Percentiles rank a stretch among this genome's conserved stretches.
These are phyloP conservation scores for Lunularia cruciata DNA, from an alignment of 225 moss, liverwort and hornwort genomes.

Conservation along the genomic window DNA sequence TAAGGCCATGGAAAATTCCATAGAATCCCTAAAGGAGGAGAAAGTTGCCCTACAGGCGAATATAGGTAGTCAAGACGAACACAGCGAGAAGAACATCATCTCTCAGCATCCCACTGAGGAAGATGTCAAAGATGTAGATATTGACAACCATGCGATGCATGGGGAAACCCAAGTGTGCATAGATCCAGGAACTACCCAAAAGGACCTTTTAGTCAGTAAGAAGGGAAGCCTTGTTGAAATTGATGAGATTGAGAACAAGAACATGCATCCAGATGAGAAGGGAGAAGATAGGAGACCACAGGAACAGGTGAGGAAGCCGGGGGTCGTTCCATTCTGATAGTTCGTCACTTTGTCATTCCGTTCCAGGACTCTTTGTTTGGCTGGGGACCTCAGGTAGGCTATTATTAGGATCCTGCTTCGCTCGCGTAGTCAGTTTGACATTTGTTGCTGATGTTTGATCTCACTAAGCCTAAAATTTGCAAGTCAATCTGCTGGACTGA, in stretches of 20 bases:
- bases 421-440: background rate
- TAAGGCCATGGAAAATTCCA: slow-evolving; percentile 24
- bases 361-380: slow-evolving; percentile 19
- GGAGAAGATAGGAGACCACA: slow-evolving; percentile 36
- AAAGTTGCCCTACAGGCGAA: slow-evolving; percentile 30
- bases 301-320: slow-evolving; percentile 41
- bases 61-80: slow-evolving; percentile 31
- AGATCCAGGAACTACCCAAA: slow-evolving; percentile 29
- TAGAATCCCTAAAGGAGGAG: slow-evolving; percentile 33
- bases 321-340: slow-evolving; percentile 17
- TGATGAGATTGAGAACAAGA: slow-evolving; percentile 29
- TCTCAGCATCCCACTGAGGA: slow-evolving; percentile 38
- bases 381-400: slow-evolving; percentile 3
- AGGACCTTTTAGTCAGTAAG: slow-evolving; percentile 16
- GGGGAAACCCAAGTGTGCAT: slow-evolving; percentile 32
- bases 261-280: slow-evolving; percentile 34
- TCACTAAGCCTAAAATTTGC: background rate
- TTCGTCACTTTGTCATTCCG: slow-evolving; percentile 10
- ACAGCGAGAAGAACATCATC: slow-evolving; percentile 33
- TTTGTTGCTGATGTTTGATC: slow-evolving; percentile 4
- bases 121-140: slow-evolving; percentile 45
- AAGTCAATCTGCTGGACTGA: background rate
- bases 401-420: background rate
- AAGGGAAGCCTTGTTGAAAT: slow-evolving; percentile 25
- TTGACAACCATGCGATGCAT: slow-evolving; percentile 29